Conservation (phyloP, 768 basidiomycete species). For the Mycena galopus region DNA sequence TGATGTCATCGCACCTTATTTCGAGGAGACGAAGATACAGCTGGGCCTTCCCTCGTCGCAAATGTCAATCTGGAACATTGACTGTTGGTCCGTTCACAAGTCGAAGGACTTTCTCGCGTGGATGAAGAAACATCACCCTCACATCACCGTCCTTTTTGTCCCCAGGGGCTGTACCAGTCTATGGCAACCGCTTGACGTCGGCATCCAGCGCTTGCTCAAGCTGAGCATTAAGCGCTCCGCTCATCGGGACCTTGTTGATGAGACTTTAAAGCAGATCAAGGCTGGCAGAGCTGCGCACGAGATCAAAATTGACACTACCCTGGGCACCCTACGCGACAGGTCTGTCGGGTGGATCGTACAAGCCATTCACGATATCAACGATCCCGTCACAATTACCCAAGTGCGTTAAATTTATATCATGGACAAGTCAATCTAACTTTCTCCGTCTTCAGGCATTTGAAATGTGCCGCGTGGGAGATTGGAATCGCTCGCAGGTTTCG, state of each 20-base stretch:
- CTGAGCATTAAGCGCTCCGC: neutral
- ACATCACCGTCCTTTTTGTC: neutral
- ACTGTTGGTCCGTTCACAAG: neutral
- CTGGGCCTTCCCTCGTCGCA: neutral
- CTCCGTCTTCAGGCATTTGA: slow-evolving; percentile 18
- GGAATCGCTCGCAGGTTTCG: slow-evolving; percentile 1
- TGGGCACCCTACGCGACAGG: neutral
- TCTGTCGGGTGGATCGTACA: neutral
- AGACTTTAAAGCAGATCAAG: neutral
- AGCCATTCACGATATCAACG: neutral
- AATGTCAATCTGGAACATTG: neutral
- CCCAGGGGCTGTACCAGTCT: neutral
- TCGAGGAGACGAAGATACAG: neutral
- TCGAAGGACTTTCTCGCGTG: neutral
- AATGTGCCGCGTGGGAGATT: slow-evolving; percentile 9
- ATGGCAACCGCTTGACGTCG: neutral
- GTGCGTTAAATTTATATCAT: neutral
- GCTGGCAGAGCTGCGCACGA: neutral
- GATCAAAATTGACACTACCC: neutral
- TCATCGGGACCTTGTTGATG: neutral
- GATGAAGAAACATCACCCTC: neutral
- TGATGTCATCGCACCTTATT: neutral
- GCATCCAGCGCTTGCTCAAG: neutral
- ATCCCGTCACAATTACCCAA: neutral
- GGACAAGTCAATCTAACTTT: neutral